Evolutionary conservation across 2,329 filamentous ascomycete species (phyloP).

Genomic region (Colletotrichum sp.): DNA sequence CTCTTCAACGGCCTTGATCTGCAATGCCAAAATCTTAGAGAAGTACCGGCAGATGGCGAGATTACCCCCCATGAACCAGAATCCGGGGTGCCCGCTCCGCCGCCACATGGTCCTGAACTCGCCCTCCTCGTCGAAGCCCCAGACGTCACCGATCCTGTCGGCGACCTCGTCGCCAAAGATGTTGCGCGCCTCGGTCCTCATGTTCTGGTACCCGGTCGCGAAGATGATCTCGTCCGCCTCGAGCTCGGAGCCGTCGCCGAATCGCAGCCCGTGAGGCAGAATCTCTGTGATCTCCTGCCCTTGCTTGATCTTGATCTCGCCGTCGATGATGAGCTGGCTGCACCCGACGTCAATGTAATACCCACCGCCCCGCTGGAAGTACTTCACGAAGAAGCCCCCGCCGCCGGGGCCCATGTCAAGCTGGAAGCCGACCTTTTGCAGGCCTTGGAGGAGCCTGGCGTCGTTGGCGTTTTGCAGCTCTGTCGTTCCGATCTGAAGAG

Average conservation of each 20-base stretch:
- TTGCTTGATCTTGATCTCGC: slow-evolving; percentile 43
- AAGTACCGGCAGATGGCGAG: slow-evolving; percentile 37
- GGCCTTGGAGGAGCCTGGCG: slow-evolving; percentile 42
- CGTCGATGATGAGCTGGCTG: slow-evolving; percentile 31
- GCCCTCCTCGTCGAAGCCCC: slow-evolving; percentile 53
- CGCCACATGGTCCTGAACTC: slow-evolving; percentile 42
- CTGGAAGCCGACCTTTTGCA: slow-evolving; percentile 65
- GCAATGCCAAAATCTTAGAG: slow-evolving; percentile 37
- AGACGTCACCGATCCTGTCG: slow-evolving; percentile 49
- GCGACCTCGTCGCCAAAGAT: slow-evolving; percentile 56
- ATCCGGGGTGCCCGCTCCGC: slow-evolving; percentile 35
- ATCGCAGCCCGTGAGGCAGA: slow-evolving; percentile 46
- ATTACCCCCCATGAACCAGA: slow-evolving; percentile 43
- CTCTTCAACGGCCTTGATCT: slow-evolving; percentile 23
- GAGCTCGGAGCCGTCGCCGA: slow-evolving; percentile 42
- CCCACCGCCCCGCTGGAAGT: slow-evolving; percentile 38
- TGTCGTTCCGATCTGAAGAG: slow-evolving; percentile 55
- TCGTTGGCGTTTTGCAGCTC: slow-evolving; percentile 40
- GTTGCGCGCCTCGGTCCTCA: slow-evolving; percentile 52
- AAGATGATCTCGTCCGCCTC: slow-evolving; percentile 49
- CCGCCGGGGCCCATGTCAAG: slow-evolving; percentile 61
- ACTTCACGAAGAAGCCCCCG: slow-evolving; percentile 47
- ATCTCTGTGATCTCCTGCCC: slow-evolving; percentile 61
- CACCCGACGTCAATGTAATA: slow-evolving; percentile 30
- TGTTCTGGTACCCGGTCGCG: slow-evolving; percentile 56